These are phyloP conservation scores for Mycena sanguinolenta DNA, from an alignment of 768 basidiomycete genomes.

Conservation along the genomic window DNA sequence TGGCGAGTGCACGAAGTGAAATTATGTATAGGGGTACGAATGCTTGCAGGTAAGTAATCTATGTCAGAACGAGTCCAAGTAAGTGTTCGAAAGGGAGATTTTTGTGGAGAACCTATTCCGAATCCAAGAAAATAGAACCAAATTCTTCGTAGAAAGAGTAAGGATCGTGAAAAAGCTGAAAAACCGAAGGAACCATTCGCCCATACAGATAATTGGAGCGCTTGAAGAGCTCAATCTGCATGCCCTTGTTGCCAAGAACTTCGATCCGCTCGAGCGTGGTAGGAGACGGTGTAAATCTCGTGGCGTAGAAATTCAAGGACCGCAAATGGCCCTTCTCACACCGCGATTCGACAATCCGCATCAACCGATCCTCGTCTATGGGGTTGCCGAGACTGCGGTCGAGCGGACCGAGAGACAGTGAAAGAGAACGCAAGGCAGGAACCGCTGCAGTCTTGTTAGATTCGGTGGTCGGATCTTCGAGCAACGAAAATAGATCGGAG, in stretches of 20 bases:
- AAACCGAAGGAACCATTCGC: not conserved
- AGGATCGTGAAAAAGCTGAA: not conserved
- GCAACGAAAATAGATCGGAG: not conserved
- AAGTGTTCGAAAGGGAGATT: no score
- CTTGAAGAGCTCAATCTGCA: not conserved
- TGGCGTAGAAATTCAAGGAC: conserved; percentile 1
- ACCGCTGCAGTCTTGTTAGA: not conserved
- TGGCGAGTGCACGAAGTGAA: no score
- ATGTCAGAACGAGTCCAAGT: no score
- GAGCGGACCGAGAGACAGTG: not conserved
- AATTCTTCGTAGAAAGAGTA: not conserved
- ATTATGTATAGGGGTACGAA: no score
- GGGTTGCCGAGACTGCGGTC: not conserved
- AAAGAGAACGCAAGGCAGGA: not conserved
- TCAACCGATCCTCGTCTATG: conserved; percentile 4
- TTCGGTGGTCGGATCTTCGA: not conserved
- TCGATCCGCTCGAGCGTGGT: conserved; percentile 11
- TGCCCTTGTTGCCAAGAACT: conserved; percentile 7
- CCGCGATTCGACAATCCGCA: conserved; percentile 2
- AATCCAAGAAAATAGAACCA: not conserved
- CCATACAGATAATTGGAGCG: not conserved
- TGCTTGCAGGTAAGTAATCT: no score
- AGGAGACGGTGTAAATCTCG: not conserved
- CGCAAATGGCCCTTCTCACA: conserved; percentile 7
- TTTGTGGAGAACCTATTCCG: no score